Evolutionary conservation across 2,329 filamentous ascomycete genomes (phyloP), one percentile per base, ranked within the genome.

Genomic region (Penicillium aurantiogriseum): DNA sequence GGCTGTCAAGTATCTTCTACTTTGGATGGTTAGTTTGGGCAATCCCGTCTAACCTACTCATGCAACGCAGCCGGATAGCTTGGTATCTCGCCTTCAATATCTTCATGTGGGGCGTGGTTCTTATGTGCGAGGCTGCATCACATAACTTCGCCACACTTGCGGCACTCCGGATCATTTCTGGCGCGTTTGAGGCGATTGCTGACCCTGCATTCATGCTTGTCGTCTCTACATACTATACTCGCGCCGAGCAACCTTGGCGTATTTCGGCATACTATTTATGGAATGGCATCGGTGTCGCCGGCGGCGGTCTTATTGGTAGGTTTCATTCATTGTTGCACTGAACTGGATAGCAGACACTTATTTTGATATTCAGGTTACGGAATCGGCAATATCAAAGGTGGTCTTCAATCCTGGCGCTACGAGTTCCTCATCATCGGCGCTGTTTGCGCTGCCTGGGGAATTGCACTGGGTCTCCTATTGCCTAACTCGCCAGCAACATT

Each of bases 201-300:
- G 81, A 83, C 60, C 83, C 84, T 0, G 79, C 77, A 0, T 84
- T 85, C 54, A 83, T 86, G 75, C 69, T 87, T 1, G 81, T 86
- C 13, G 58, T 58, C 10, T 54, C 59, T 8, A 62, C 58, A 25
- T 67, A 62, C 54, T 67, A 67, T 44, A 62, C 56, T 4, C 59
- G 61, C 10, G 33, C 52, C 0, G 63, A 73, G 40, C 67, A 71
- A 45, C 66, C 64, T 5, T 60, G 64, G 5, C 64, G 69, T 19
- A 66, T 68, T 31, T 63, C 66, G 1, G 56, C 68, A 17, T 71
- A 67, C 62, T 71, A 69, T 35, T 10, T 46, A 31, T 46, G 43
- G 43, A 46, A 46, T 21, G 43, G 43, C 4, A 31, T 46, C n/a
- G 43, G 43, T 33, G 72, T 21, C 9, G 27, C 27, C 6, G 43